phyloP scores from a whole-genome alignment of 306 rosid species.

The Cucurbita maxima region DNA sequence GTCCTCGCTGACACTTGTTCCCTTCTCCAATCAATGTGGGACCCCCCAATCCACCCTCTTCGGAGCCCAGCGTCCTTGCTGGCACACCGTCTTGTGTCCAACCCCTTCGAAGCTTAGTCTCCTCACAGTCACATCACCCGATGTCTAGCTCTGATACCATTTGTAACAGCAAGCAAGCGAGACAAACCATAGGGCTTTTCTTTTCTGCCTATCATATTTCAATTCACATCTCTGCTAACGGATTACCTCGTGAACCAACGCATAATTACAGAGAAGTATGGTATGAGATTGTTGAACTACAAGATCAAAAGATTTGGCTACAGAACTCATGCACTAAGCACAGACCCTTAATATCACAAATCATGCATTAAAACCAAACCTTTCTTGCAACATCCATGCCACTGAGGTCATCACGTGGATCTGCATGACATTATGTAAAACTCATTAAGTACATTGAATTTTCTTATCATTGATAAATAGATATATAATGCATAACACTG shows the following conservation, averaged over 20 bases:
- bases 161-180: not conserved
- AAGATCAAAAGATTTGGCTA: not conserved
- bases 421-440: constrained; percentile 33
- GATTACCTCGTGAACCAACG: not conserved
- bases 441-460: not conserved
- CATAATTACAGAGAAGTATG: not conserved
- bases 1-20: too few species aligned
- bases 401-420: constrained; percentile 94
- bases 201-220: not conserved
- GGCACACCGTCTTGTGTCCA: too few species aligned
- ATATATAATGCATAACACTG: not conserved
- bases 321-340: not conserved
- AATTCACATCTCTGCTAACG: not conserved
- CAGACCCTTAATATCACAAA: not conserved
- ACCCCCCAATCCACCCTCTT: too few species aligned
- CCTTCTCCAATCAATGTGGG: too few species aligned
- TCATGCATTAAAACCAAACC: constrained; percentile 22
- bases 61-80: too few species aligned
- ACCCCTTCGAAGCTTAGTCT: too few species aligned
- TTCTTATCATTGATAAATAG: not conserved
- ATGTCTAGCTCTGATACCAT: too few species aligned
- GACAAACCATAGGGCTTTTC: not conserved
- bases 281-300: not conserved
- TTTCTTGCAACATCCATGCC: constrained; percentile 99
- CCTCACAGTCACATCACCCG: too few species aligned